phyloP scores from a whole-genome alignment of 1,284 basidiomycete species.

The Malassezia dermatis region DNA sequence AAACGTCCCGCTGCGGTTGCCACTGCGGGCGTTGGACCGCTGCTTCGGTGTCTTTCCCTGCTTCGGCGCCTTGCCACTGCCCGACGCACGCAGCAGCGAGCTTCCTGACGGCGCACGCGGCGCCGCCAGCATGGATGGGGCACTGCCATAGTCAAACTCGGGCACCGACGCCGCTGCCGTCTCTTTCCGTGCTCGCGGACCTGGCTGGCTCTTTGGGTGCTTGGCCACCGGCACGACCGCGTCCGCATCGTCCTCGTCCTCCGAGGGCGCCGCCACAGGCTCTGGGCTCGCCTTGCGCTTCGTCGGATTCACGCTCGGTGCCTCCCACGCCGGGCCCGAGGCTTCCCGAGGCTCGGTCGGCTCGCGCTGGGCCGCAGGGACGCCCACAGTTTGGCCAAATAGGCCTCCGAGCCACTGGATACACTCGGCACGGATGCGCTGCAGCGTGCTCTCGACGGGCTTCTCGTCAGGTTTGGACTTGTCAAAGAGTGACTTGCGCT shows the following conservation, averaged over 20 bases:
- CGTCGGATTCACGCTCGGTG: neutral
- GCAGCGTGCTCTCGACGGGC: neutral
- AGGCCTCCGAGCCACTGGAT: neutral
- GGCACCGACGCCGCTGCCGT: neutral
- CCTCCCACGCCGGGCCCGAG: neutral
- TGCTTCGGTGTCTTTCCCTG: neutral
- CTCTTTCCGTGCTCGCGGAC: neutral
- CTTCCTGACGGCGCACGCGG: neutral
- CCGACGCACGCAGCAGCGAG: neutral
- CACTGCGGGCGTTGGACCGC: constrained; percentile 5
- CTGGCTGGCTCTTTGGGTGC: constrained; percentile 4
- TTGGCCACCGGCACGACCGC: constrained; percentile 7
- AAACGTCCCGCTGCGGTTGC: constrained; percentile 14
- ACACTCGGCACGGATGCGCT: constrained; percentile 11
- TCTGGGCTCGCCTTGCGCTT: neutral
- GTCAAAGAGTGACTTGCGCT: constrained; percentile 14
- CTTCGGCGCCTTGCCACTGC: neutral
- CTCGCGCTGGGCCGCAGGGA: neutral
- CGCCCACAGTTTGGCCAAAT: neutral
- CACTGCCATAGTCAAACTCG: constrained; percentile 8
- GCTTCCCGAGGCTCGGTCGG: neutral
- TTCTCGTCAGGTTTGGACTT: neutral
- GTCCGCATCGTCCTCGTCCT: neutral
- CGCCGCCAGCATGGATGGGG: constrained; percentile 7
- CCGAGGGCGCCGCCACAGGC: neutral